phyloP scores from a whole-genome alignment of 768 basidiomycete genomes.

The Sporobolomyces phaffii region DNA sequence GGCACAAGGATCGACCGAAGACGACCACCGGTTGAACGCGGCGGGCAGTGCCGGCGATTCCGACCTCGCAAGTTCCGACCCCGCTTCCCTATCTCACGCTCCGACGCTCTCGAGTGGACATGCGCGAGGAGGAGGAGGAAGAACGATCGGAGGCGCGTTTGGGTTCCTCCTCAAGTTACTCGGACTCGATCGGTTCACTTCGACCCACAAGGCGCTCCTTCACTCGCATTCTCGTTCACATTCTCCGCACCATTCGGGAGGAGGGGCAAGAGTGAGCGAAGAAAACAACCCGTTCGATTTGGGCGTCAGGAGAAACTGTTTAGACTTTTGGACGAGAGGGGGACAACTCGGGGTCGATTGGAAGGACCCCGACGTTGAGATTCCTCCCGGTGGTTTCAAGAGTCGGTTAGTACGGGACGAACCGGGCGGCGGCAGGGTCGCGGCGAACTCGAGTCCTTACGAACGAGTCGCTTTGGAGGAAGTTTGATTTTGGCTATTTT shows the following conservation, averaged over 20 bases:
- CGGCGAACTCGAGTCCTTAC: slow-evolving; percentile 4
- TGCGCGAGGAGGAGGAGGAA: too few species aligned
- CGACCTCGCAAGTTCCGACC: slow-evolving; percentile 18
- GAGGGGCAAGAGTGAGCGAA: slow-evolving; percentile 61
- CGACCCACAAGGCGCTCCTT: neutral
- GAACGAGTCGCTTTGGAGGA: slow-evolving; percentile 33
- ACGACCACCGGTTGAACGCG: slow-evolving; percentile 35
- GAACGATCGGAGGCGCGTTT: slow-evolving; percentile 39
- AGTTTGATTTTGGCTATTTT: too few species aligned
- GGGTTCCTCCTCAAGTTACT: slow-evolving; percentile 81
- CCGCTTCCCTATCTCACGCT: slow-evolving; percentile 43
- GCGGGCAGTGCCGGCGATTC: neutral
- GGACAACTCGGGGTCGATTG: slow-evolving; percentile 84
- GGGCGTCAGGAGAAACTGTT: slow-evolving; percentile 70
- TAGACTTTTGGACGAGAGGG: slow-evolving; percentile 89
- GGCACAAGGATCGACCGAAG: too few species aligned
- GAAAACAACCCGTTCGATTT: slow-evolving; percentile 88
- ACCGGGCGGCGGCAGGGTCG: slow-evolving; percentile 11
- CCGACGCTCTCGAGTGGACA: neutral
- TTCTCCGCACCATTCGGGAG: slow-evolving; percentile 56
- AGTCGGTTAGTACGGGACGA: too few species aligned
- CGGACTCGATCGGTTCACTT: slow-evolving; percentile 86
- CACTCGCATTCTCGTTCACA: neutral
- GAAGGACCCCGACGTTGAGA: slow-evolving; percentile 23
- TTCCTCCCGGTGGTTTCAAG: neutral